Evolutionary conservation across 1,284 basidiomycete genomes (phyloP), one percentile per base, ranked within the genome.

Genomic region (Wallemia ichthyophaga): DNA sequence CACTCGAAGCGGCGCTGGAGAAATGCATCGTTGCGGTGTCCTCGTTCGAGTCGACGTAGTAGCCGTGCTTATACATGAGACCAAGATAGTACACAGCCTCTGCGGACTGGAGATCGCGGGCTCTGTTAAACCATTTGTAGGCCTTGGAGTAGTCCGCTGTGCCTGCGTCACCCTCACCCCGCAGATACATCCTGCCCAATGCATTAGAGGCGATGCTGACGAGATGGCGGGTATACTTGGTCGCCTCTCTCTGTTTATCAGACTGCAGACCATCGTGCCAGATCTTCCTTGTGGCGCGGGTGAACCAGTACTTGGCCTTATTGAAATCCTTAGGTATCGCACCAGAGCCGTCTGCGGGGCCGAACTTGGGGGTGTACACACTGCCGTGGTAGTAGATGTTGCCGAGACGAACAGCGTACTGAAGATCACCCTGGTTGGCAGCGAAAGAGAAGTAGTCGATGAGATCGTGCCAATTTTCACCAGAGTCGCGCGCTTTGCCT

Each of bases 331-430:
- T 77, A 0, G 78, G 76, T 23, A 89, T 75, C 25, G 79, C 78
- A 11, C 85, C 86, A 37, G 88, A 83, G 21, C 83, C 85, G 69
- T 91, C 86, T 26, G 83, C 85, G 26, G 21, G 15, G 17, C 7
- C 15, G n/a, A 53, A 9, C 27, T 24, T 53, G 2, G 27, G 21
- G 27, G 13, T 73, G 66, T 89, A 89, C 28, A 91, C 81, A 58
- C 81, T 86, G 11, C 89, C 89, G 66, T 87, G 83, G 67, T 95
- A 95, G 71, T 82, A 91, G n/a, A 92, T 82, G 68, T 85, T 81
- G 17, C 86, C 89, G 1, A 95, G 76, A 24, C 83, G 79, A 67
- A 83, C 85, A 0, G 86, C 84, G 67, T 85, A 91, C 63, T 82
- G 78, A 57, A 78, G 78, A 65, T 88, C 85, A 19, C 83, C 84